Base-by-base conservation (phyloP, 1,284 basidiomycete genomes). In the Apiotrichum akiyoshidainum region DNA sequence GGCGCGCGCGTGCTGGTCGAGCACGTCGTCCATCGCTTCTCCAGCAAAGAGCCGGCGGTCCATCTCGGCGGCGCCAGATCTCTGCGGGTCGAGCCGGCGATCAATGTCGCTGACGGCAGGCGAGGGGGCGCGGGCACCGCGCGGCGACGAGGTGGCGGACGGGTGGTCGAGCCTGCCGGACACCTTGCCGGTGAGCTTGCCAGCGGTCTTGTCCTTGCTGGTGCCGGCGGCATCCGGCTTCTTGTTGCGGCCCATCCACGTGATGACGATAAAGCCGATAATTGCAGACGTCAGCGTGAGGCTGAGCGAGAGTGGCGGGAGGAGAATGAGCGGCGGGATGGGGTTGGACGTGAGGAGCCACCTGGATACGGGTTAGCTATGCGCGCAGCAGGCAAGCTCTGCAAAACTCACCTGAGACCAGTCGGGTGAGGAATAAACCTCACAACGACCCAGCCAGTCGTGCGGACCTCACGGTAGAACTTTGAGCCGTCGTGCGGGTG, bases 371-470 rank as follows among this genome's bases (percentile, higher is more conserved):
- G n/a, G 46, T 48, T 33, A 48, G 46, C 12, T n/a, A 11, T n/a
- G n/a, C n/a, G n/a, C n/a, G n/a, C n/a, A n/a, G n/a, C n/a, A n/a
- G n/a, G n/a, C n/a, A n/a, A n/a, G n/a, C n/a, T n/a, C n/a, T 8
- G 41, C 31, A 11, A 34, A n/a, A 35, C 46, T 34, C 33, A 48
- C 68, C 75, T 65, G 21, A 78, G 59, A 39, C 77, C 77, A 0
- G 72, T 74, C 1, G 77, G 74, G 45, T 72, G 66, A 12, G 76
- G 76, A 8, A 69, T 65, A 52, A 78, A 76, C 21, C 72, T 67
- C 26, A 78, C 66, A 2, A 76, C 67, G 0, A 78, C 75, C 76
- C 76, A 78, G 37, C 77, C 77, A 0, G 75, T 77, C 26, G 77
- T 78, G 31, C 68, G 67, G 13, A 78, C 72, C 59, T 78, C 77